These are phyloP conservation scores for Coprinopsis sp. DNA, from an alignment of 768 basidiomycete genomes.

Conservation along the genomic window DNA sequence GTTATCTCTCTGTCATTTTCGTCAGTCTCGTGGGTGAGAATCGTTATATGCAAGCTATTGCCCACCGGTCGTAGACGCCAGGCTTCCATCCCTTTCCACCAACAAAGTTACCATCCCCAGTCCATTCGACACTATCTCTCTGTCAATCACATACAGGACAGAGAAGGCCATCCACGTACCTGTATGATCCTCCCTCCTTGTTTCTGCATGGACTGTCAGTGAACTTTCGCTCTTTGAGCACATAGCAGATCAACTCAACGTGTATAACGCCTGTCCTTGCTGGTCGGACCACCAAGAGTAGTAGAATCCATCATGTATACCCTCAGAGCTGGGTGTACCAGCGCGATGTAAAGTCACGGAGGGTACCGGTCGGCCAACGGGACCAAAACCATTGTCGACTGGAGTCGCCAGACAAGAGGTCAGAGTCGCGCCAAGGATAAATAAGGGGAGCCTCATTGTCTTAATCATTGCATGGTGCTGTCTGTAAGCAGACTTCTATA, in stretches of 20 bases:
- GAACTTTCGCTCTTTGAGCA: too few species aligned
- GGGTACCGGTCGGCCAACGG: too few species aligned
- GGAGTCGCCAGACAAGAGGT: too few species aligned
- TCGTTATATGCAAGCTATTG: neutral
- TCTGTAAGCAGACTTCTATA: too few species aligned
- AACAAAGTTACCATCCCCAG: constrained; percentile 31
- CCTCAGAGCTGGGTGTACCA: constrained; percentile 23
- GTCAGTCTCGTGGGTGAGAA: neutral
- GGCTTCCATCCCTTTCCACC: constrained; percentile 38
- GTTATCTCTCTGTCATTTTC: too few species aligned
- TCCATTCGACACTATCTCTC: constrained; percentile 20
- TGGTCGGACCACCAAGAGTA: constrained; percentile 36
- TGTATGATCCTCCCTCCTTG: neutral
- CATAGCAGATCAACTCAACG: too few species aligned
- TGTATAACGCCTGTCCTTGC: constrained; percentile 23
- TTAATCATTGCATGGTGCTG: too few species aligned
- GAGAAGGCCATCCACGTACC: neutral
- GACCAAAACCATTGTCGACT: too few species aligned
- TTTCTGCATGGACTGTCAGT: too few species aligned
- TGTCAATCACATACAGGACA: neutral
- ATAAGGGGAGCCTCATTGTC: too few species aligned
- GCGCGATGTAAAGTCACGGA: too few species aligned
- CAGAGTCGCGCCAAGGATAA: too few species aligned
- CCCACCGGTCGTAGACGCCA: constrained; percentile 22
- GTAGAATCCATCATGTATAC: constrained; percentile 30